These are phyloP conservation scores for Laburnicola sp. DNA, from an alignment of 2,329 filamentous ascomycete species.

Conservation along the genomic window DNA sequence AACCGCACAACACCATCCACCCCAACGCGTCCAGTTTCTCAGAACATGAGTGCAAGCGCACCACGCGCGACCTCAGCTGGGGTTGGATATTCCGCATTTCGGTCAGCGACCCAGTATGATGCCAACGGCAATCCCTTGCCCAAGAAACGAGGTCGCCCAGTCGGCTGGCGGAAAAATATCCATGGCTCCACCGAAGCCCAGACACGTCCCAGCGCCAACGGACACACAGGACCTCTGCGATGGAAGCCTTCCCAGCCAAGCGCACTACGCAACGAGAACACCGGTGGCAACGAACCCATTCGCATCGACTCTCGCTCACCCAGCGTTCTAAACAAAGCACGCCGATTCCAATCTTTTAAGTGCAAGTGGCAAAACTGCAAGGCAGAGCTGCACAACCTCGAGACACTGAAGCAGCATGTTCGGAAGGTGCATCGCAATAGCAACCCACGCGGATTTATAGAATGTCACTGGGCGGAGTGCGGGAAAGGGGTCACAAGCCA, in stretches of 20 bases:
- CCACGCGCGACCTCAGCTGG: constrained; percentile 22
- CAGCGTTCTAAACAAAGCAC: constrained; percentile 30
- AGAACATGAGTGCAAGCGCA: constrained; percentile 31
- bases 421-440: constrained; percentile 56
- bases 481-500: constrained; percentile 27
- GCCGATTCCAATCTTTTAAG: constrained; percentile 53
- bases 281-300: constrained; percentile 22
- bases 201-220: constrained; percentile 27
- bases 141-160: constrained; percentile 52
- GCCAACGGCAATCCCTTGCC: constrained; percentile 44
- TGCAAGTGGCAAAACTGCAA: constrained; percentile 63
- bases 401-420: constrained; percentile 62
- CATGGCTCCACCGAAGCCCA: constrained; percentile 45
- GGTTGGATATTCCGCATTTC: constrained; percentile 51
- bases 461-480: constrained; percentile 54
- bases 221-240: constrained; percentile 13
- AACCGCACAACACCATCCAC: constrained; percentile 20
- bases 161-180: constrained; percentile 55
- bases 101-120: constrained; percentile 28
- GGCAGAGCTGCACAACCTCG: constrained; percentile 64
- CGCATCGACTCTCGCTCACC: constrained; percentile 38
- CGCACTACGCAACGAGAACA: constrained; percentile 27
- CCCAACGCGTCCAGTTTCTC: constrained; percentile 18
- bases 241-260: constrained; percentile 28
- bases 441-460: constrained; percentile 39